A percentile compares a stretch with the other conserved stretches of the same genome.
phyloP scores from a whole-genome alignment of 1,284 basidiomycete genomes.

The Pisolithus thermaeus region DNA sequence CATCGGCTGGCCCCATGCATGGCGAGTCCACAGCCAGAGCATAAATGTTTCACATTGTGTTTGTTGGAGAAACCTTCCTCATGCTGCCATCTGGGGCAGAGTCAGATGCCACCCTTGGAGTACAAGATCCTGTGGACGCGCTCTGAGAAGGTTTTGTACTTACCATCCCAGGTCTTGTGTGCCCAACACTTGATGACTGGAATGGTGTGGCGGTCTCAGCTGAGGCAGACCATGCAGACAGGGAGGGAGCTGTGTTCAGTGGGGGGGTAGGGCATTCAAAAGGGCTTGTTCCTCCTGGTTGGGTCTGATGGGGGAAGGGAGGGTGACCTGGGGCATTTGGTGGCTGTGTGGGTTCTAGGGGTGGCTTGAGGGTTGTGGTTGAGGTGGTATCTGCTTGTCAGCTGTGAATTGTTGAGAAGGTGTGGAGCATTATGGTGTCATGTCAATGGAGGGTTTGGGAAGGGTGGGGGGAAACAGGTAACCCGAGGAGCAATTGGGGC shows the following conservation, averaged over 20 bases:
- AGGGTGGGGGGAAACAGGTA: no score
- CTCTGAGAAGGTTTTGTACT: background rate
- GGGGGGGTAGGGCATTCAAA: slow-evolving; percentile 35
- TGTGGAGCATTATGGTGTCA: no score
- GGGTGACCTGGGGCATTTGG: no score
- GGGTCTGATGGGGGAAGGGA: no score
- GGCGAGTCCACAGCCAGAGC: slow-evolving; percentile 17
- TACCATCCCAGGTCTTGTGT: background rate
- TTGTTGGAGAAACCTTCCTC: background rate
- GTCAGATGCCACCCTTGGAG: background rate
- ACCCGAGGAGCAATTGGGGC: no score
- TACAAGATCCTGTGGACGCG: background rate
- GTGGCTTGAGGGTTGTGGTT: no score
- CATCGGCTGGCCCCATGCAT: slow-evolving; percentile 9
- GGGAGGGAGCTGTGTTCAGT: slow-evolving; percentile 21
- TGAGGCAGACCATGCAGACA: slow-evolving; percentile 8
- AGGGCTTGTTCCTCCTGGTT: no score
- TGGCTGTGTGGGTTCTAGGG: no score
- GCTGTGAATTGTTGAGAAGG: no score
- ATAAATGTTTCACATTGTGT: slow-evolving; percentile 9
- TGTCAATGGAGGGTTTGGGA: no score
- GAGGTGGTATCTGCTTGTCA: no score
- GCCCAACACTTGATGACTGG: background rate
- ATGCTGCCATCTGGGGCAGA: background rate
- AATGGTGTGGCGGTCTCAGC: slow-evolving; percentile 2